Base-by-base conservation (phyloP, 192 early-diverging fungal genomes). In the Coemansia sp. region DNA sequence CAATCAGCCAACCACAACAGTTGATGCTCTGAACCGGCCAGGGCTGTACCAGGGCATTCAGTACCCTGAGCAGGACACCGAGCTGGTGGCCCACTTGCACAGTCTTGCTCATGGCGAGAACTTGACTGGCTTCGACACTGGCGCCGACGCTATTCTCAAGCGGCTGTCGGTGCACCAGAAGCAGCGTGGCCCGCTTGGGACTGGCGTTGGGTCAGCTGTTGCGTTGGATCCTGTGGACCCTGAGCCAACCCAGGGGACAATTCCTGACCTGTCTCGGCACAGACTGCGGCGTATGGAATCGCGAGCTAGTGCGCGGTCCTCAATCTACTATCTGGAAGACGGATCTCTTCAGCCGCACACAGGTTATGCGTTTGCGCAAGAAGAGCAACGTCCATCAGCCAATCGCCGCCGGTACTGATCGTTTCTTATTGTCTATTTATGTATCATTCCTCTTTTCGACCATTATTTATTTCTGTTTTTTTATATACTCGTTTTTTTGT, bases 301-400 rank as follows among this genome's bases (percentile, higher is more conserved):
- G 29, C 51, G 56, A 24, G 48, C 24, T 39, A 81, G 73, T 63
- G 63, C 48, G 24, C 67, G 73, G 9, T 75, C 78, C 32, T 81
- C 78, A 2, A 69, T 81, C 2, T 81, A 81, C 56, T 68, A 65
- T 11, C 60, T 81, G 15, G 69, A 75, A 17, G 66, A 75, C 23
- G 78, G 78, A 1, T 60, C 78, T 12, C 51, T 81, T 2, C 60
- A 72, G 50, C 78, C 78, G 14, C 59, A 81, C 32, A 81, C 78
- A 0, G 78, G 78, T 1, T 81, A 69, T 53, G 78, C 78, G 10
- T 75, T 81, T 67, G 73, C 78, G 10, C 73, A 81, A 54, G 56
- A 58, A 22, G 53, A 55, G n/a, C 53, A 55, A 12, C 53, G 47
- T 8, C 17, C 47, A 21, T 17, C 17, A 5, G 47, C n/a, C 5